These are phyloP conservation scores for Microsporum audouinii DNA, from an alignment of 2,329 filamentous ascomycete genomes.

Conservation along the genomic window DNA sequence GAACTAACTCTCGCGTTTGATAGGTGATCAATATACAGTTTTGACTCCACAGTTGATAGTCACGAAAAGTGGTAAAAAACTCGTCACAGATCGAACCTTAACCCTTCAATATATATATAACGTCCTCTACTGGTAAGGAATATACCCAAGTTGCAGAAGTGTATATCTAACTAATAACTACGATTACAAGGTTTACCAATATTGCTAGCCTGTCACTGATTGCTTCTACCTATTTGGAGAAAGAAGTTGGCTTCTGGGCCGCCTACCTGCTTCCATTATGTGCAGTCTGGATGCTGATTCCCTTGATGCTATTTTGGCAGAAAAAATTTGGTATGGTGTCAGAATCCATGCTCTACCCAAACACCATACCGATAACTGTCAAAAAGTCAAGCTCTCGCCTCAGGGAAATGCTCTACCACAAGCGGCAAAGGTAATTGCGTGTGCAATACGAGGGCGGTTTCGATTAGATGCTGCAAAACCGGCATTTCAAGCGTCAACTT, in stretches of 20 bases:
- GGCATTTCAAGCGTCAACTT: slow-evolving; percentile 51
- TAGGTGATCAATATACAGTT: slow-evolving; percentile 27
- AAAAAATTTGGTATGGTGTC: slow-evolving; percentile 6
- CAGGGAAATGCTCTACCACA: slow-evolving; percentile 10
- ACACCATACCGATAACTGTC: not conserved
- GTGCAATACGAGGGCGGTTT: slow-evolving; percentile 7
- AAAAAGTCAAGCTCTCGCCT: slow-evolving; percentile 6
- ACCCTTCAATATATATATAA: slow-evolving; percentile 38
- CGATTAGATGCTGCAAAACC: slow-evolving; percentile 12
- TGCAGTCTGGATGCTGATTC: slow-evolving; percentile 10
- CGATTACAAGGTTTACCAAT: slow-evolving; percentile 33
- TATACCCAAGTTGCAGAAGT: not conserved
- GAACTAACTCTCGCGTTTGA: not conserved
- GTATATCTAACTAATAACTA: not conserved
- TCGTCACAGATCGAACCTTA: slow-evolving; percentile 3
- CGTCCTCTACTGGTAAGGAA: slow-evolving; percentile 27
- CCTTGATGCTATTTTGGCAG: slow-evolving; percentile 9
- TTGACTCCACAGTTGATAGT: slow-evolving; percentile 16
- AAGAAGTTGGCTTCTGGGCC: slow-evolving; percentile 49
- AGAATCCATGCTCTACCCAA: not conserved
- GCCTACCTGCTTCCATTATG: slow-evolving; percentile 42
- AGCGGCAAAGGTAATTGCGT: slow-evolving; percentile 8
- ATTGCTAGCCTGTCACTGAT: slow-evolving; percentile 51
- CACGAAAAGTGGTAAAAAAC: slow-evolving; percentile 15
- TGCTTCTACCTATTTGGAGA: slow-evolving; percentile 51